Evolutionary conservation across 352 stramenopile genomes (phyloP).

Genomic region (Globisporangium camurandrum): DNA sequence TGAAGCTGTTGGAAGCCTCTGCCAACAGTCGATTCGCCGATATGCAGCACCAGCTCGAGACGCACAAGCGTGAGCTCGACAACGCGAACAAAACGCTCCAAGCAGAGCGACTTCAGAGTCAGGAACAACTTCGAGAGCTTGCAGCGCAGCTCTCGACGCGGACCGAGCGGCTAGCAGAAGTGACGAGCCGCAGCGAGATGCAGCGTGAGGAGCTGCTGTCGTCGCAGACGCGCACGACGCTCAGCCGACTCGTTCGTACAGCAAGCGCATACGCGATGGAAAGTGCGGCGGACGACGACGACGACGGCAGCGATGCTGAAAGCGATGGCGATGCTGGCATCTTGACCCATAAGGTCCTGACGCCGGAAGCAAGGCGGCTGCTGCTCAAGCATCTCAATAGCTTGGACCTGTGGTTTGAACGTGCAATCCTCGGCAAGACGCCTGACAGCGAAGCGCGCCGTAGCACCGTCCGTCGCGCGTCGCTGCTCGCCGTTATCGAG

Average conservation of each 20-base stretch:
- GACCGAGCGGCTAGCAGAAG: neutral
- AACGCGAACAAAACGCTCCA: neutral
- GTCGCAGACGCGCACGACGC: neutral
- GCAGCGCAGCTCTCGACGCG: neutral
- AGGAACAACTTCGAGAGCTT: neutral
- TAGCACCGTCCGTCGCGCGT: neutral
- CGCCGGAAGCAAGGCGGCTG: slow-evolving; percentile 12
- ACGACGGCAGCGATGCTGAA: neutral
- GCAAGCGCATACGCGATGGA: neutral
- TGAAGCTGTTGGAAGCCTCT: slow-evolving; percentile 5
- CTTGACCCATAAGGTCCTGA: neutral
- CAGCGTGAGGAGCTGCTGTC: slow-evolving; percentile 9
- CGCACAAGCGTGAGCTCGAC: neutral
- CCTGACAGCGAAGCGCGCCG: neutral
- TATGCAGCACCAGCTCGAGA: neutral
- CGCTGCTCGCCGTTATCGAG: slow-evolving; percentile 5
- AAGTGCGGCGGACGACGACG: neutral
- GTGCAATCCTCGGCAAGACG: slow-evolving; percentile 24
- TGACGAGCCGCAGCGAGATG: slow-evolving; percentile 5
- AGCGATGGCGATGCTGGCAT: neutral
- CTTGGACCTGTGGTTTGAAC: slow-evolving; percentile 44
- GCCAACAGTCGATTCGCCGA: neutral
- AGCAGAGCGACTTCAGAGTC: neutral
- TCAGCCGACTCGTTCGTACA: neutral
- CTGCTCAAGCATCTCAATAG: slow-evolving; percentile 38